Conservation (phyloP, 1,139 yeast species). For the Suhomyces coccinellae region DNA sequence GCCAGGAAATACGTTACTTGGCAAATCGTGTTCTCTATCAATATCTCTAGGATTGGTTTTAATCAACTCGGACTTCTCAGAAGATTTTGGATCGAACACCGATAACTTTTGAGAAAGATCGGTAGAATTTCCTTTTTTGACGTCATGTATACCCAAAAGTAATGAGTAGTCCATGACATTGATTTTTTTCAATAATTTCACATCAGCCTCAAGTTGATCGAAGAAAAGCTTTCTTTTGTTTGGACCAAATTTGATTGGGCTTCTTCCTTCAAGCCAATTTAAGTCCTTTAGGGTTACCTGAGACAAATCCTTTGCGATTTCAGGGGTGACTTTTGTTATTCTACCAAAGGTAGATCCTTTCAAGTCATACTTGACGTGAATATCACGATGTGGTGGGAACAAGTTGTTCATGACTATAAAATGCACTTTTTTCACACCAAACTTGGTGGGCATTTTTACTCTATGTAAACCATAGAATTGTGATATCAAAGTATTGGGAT, state of each 20-base stretch:
- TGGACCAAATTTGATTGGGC: conserved; percentile 72
- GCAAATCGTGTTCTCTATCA: conserved; percentile 44
- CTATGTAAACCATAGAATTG: conserved; percentile 96
- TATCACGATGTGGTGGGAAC: conserved; percentile 91
- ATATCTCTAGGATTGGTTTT: conserved; percentile 50
- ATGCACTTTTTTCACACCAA: conserved; percentile 66
- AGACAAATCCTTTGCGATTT: conserved; percentile 27
- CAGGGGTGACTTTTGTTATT: conserved; percentile 40
- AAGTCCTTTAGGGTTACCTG: conserved; percentile 71
- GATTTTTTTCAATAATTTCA: conserved; percentile 63
- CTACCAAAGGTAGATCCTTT: conserved; percentile 95
- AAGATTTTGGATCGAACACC: conserved; percentile 50
- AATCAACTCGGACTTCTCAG: conserved; percentile 42
- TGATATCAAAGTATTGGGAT: conserved; percentile 86
- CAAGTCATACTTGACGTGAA: conserved; percentile 83
- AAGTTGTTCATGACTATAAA: conserved; percentile 96
- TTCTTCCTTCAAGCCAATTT: conserved; percentile 76
- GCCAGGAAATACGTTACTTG: conserved; percentile 49
- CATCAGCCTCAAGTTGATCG: conserved; percentile 74
- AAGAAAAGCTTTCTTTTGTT: conserved; percentile 58
- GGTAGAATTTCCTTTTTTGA: conserved; percentile 52
- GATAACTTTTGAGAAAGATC: conserved; percentile 36
- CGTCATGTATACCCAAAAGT: conserved; percentile 82
- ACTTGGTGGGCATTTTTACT: conserved; percentile 75
- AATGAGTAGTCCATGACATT: conserved; percentile 96